Conservation (phyloP, 495 filamentous ascomycete species). For the Aspergillus cristatus region DNA sequence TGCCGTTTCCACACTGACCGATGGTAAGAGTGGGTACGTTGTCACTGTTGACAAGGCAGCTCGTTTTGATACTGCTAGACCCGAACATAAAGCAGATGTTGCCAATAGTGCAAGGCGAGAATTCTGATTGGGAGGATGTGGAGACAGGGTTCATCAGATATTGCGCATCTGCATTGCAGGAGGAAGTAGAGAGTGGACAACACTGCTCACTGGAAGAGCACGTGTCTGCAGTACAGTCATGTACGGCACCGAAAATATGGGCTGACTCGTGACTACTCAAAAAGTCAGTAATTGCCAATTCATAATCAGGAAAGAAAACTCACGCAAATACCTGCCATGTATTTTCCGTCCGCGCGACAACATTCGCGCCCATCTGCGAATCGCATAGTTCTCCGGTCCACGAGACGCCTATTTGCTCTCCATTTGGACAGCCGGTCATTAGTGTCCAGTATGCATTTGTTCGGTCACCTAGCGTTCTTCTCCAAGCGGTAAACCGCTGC, state of each 20-base stretch:
- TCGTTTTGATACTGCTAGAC: conserved; percentile 55
- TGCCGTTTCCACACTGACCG: conserved; percentile 82
- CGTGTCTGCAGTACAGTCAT: conserved; percentile 63
- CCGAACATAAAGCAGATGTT: conserved; percentile 78
- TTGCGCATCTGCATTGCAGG: conserved; percentile 59
- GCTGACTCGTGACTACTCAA: conserved; percentile 61
- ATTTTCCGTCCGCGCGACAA: conserved; percentile 66
- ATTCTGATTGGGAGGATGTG: conserved; percentile 47
- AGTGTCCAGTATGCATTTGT: conserved; percentile 84
- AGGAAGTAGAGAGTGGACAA: conserved; percentile 57
- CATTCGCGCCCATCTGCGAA: conserved; percentile 63
- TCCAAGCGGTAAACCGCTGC: conserved; percentile 71
- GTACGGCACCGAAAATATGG: conserved; percentile 86
- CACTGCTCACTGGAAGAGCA: conserved; percentile 63
- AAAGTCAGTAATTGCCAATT: not conserved
- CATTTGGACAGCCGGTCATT: conserved; percentile 70
- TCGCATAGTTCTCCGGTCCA: conserved; percentile 81
- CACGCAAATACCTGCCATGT: conserved; percentile 88
- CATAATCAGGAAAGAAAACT: no score
- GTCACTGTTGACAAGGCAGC: conserved; percentile 61
- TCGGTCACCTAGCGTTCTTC: conserved; percentile 51
- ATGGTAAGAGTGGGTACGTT: conserved; percentile 62
- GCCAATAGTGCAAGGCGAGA: conserved; percentile 78
- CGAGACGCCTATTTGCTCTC: conserved; percentile 71
- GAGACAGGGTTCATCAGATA: conserved; percentile 88